Conservation (phyloP, 1,139 yeast species). For the Saccharomyces hybrid region DNA sequence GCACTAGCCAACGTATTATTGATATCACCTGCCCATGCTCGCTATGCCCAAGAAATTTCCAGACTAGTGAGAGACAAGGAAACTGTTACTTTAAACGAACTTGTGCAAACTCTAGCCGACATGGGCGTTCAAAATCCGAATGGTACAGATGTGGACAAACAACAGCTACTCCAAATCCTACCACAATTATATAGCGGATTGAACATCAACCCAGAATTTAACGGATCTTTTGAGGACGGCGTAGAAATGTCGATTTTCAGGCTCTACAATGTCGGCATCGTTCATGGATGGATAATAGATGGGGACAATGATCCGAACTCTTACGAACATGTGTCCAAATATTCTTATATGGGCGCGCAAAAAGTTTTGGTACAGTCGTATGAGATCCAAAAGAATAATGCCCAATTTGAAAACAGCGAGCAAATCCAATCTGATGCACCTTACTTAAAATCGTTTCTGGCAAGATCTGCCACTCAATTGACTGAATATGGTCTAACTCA, state of each 20-base stretch:
- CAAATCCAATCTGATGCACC: constrained; percentile 29
- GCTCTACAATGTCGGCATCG: constrained; percentile 38
- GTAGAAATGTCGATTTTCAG: constrained; percentile 40
- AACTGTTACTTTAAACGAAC: constrained; percentile 28
- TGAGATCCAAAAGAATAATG: constrained; percentile 23
- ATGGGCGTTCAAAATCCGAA: constrained; percentile 31
- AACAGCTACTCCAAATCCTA: constrained; percentile 36
- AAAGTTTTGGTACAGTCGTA: constrained; percentile 35
- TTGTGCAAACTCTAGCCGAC: constrained; percentile 43
- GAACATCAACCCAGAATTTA: constrained; percentile 61
- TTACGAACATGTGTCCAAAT: constrained; percentile 32
- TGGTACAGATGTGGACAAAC: constrained; percentile 19
- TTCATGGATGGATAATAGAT: constrained; percentile 48
- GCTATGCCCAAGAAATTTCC: constrained; percentile 24
- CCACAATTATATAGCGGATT: constrained; percentile 68
- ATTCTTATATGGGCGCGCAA: constrained; percentile 44
- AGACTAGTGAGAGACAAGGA: constrained; percentile 24
- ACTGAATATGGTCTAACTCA: constrained; percentile 54
- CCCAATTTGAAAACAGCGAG: constrained; percentile 12
- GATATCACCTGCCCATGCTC: constrained; percentile 38
- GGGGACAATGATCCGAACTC: constrained; percentile 26
- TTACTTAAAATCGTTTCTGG: constrained; percentile 33
- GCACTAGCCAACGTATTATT: constrained; percentile 67
- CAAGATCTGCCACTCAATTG: constrained; percentile 58
- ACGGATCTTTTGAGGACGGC: constrained; percentile 50